Evolutionary conservation across 2,329 filamentous ascomycete genomes (phyloP).

Genomic region (Aspergillus fischeri): DNA sequence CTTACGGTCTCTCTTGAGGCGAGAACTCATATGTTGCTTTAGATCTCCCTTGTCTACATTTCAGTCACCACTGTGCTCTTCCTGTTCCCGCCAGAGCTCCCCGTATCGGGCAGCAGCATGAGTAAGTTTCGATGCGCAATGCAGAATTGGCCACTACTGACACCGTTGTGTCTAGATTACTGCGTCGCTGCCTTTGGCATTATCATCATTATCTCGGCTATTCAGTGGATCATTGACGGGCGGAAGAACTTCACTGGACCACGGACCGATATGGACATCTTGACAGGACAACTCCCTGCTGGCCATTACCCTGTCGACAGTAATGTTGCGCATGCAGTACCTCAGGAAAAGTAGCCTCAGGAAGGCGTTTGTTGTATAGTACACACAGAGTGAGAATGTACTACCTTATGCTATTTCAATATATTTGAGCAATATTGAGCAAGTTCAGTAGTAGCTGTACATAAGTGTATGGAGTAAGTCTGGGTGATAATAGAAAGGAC

Average conservation of each 20-base stretch:
- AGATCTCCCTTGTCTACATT: conserved; percentile 59
- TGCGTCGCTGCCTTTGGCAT: conserved; percentile 54
- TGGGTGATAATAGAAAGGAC: too few relatives aligned
- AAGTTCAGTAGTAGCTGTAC: too few relatives aligned
- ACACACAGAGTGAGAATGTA: too few relatives aligned
- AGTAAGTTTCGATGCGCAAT: conserved; percentile 42
- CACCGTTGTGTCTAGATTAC: conserved; percentile 29
- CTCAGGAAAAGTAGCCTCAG: neutral
- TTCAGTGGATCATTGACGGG: conserved; percentile 60
- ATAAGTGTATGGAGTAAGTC: too few relatives aligned
- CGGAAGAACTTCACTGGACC: conserved; percentile 58
- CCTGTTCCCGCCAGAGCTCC: conserved; percentile 65
- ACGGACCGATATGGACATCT: conserved; percentile 40
- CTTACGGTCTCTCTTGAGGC: neutral
- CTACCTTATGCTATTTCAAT: too few relatives aligned
- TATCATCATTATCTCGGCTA: conserved; percentile 52
- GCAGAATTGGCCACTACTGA: neutral
- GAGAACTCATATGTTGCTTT: conserved; percentile 16
- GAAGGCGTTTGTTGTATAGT: neutral
- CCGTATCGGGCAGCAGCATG: conserved; percentile 65
- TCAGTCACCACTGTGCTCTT: conserved; percentile 70
- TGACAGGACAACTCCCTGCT: conserved; percentile 20
- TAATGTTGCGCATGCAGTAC: neutral
- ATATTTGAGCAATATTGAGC: too few relatives aligned
- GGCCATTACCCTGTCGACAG: neutral